Percentiles rank a stretch among this genome's conserved stretches.
phyloP scores from a whole-genome alignment of 2,329 filamentous ascomycete species.

The Stromatinia cepivora region DNA sequence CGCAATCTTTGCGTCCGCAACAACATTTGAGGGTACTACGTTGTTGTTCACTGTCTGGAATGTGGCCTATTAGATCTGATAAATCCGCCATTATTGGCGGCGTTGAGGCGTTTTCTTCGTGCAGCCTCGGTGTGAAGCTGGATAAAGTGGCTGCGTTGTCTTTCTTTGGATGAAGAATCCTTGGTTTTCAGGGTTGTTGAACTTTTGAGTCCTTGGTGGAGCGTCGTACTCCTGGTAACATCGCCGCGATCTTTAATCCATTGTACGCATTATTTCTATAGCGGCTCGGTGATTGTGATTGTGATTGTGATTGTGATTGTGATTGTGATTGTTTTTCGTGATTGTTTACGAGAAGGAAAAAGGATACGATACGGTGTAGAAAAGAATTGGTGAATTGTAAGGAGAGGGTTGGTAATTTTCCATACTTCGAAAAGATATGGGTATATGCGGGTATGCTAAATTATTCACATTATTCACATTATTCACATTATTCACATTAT shows the following conservation, averaged over 20 bases:
- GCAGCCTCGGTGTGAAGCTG: constrained; percentile 2
- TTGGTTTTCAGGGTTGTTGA: constrained; percentile 9
- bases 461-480: too few species aligned
- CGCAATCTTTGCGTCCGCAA: constrained; percentile 79
- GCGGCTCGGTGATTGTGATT: neutral
- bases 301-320: neutral
- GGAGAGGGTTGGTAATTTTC: constrained; percentile 9
- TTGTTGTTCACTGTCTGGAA: constrained; percentile 30
- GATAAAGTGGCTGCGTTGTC: constrained; percentile 11
- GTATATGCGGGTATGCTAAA: too few species aligned
- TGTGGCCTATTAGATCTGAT: constrained; percentile 28
- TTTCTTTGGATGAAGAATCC: neutral
- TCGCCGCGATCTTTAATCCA: constrained; percentile 2
- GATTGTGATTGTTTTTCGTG: neutral
- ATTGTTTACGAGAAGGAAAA: neutral
- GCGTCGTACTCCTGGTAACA: constrained; percentile 8
- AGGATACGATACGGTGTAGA: neutral
- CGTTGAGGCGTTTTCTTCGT: constrained; percentile 8
- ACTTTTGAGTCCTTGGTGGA: constrained; percentile 6
- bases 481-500: too few species aligned
- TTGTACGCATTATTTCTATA: neutral
- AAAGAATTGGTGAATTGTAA: neutral
- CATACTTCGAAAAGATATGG: too few species aligned
- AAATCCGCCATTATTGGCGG: constrained; percentile 10
- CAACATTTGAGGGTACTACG: constrained; percentile 63